Conservation (phyloP, 192 early-diverging fungal species). For the Allomyces javanicus region DNA sequence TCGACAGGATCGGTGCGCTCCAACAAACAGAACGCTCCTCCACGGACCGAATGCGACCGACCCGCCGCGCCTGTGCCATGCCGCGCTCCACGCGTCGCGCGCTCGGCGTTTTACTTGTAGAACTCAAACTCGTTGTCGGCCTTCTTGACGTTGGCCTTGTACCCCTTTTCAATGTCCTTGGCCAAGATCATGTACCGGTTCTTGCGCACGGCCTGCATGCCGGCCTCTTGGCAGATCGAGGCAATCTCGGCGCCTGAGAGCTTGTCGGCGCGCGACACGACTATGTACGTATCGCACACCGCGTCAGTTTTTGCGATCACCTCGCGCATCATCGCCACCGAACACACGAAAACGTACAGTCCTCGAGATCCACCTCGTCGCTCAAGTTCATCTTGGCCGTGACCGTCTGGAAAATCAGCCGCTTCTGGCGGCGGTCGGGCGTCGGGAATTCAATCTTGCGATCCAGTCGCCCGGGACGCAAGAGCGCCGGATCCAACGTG, state of each 20-base stretch:
- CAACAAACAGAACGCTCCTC: no score
- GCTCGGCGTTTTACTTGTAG: constrained; percentile 50
- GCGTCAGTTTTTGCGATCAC: background rate
- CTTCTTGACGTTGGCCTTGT: constrained; percentile 91
- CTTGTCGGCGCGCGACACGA: constrained; percentile 90
- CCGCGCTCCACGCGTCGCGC: no score
- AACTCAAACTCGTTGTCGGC: constrained; percentile 87
- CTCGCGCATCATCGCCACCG: background rate
- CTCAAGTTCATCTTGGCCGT: constrained; percentile 92
- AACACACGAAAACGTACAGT: constrained; percentile 39
- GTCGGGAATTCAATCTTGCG: constrained; percentile 98
- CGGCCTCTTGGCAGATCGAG: constrained; percentile 93
- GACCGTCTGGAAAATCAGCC: constrained; percentile 88
- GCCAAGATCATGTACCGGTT: constrained; percentile 88
- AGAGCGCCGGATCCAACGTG: constrained; percentile 85
- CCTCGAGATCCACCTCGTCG: constrained; percentile 95
- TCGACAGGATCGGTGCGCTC: no score
- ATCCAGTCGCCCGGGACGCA: constrained; percentile 91
- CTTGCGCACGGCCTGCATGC: constrained; percentile 94
- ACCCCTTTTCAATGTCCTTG: constrained; percentile 93
- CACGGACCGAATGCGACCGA: no score
- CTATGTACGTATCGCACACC: constrained; percentile 16
- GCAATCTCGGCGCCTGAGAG: constrained; percentile 92
- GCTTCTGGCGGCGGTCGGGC: constrained; percentile 91
- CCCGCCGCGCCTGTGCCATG: no score